Evolutionary conservation across 164 flowering plant genomes (phyloP), one percentile per base, ranked within the genome.

Genomic region (Dillenia turbinata): DNA sequence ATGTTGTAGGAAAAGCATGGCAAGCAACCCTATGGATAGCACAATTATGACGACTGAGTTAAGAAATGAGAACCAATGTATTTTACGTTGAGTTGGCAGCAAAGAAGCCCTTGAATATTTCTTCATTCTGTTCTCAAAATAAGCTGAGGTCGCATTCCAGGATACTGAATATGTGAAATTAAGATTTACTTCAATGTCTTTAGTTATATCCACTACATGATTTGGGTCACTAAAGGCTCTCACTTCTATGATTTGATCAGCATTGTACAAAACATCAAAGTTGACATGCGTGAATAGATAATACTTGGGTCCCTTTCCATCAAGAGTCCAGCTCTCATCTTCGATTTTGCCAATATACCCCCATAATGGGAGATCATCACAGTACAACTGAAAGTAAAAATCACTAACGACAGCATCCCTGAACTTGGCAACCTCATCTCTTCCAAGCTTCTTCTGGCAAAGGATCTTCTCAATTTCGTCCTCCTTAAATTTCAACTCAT

Each of bases 291-390:
- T 85, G 70, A 88, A 86, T n/a, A 92, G 79, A 73, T 62, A 85
- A 74, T 82, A 84, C 53, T 74, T 74, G n/a, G 70, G 57, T 44
- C 69, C 65, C 40, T 72, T 64, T 15, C 65, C 68, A 54, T 69
- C 59, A 44, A 9, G 52, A 8, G 24, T 43, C 76, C 49, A 73
- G 16, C 54, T 68, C 40, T 60, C 66, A 0, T 76, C 73, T 50
- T 86, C 95, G 55, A 81, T 65, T 77, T 85, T 92, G 49, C 96
- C 98, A 48, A 92, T 50, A 69, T 77, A 89, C 0, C 86, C 98
- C 98, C 98, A 92, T 12, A 87, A 55, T 8, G 94, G 92, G 62
- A 92, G 94, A 77, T 88, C 88, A 73, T 89, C 96, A 72, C 69
- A 86, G 73, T 81, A 81, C 92, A 89, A 82, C 71, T 89, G 92